A percentile compares a stretch with the other conserved stretches of the same genome.
Conservation (phyloP, 2,329 filamentous ascomycete genomes). For the Tothia fuscella region DNA sequence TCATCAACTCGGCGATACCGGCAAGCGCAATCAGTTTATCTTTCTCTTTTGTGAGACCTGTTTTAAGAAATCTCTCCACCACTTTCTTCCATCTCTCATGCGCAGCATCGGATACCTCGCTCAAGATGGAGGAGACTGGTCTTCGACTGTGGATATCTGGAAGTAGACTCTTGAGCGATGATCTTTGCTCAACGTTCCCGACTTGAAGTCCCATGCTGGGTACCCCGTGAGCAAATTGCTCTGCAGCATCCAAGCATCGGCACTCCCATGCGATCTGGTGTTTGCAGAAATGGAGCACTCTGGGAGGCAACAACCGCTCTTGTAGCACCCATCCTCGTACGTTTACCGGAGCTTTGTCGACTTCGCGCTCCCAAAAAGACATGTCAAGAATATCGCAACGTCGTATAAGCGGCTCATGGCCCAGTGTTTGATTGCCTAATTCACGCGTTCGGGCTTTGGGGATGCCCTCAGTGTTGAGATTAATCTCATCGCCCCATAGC, state of each 20-base stretch:
- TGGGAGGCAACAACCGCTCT: conserved; percentile 16
- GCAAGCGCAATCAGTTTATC: conserved; percentile 16
- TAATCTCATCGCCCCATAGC: not conserved
- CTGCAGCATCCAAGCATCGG: not conserved
- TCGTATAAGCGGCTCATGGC: not conserved
- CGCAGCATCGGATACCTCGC: conserved; percentile 12
- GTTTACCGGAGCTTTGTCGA: conserved; percentile 15
- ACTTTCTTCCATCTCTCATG: conserved; percentile 14
- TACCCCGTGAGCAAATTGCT: conserved; percentile 11
- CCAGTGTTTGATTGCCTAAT: not conserved
- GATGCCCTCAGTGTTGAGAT: conserved; percentile 1
- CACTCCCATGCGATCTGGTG: conserved; percentile 18
- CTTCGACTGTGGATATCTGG: not conserved
- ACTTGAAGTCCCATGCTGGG: conserved; percentile 6
- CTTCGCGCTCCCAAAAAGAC: conserved; percentile 8
- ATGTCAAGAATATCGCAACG: conserved; percentile 12
- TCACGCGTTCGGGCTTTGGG: not conserved
- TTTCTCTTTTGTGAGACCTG: conserved; percentile 6
- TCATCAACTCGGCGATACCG: conserved; percentile 12
- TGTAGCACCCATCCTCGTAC: conserved; percentile 18
- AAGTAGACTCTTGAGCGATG: conserved; percentile 11
- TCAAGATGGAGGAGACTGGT: conserved; percentile 6
- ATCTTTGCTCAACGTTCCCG: conserved; percentile 5
- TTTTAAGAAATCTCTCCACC: conserved; percentile 15
- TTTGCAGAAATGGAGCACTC: conserved; percentile 17